phyloP scores from a whole-genome alignment of 495 filamentous ascomycete genomes.

The Podospora australis region DNA sequence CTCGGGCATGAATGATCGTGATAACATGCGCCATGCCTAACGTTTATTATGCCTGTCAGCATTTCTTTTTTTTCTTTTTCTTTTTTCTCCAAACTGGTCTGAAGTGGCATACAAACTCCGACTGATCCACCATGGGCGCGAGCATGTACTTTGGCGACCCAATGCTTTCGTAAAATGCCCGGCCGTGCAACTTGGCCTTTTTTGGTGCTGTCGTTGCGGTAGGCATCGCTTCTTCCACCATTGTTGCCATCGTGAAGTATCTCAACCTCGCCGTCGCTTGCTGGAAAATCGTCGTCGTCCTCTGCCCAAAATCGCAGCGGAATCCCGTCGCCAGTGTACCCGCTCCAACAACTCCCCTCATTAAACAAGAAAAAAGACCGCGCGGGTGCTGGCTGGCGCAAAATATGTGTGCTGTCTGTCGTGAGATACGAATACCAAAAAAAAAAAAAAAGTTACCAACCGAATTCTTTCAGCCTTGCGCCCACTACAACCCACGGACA shows the following conservation, averaged over 20 bases:
- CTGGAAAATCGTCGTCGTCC: too few species aligned
- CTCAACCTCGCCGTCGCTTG: background rate
- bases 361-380: too few species aligned
- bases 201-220: conserved; percentile 15
- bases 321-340: too few species aligned
- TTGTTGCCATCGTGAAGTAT: background rate
- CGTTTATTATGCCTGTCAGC: too few species aligned
- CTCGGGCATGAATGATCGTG: conserved; percentile 76
- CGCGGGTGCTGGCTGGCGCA: too few species aligned
- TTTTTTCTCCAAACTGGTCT: background rate
- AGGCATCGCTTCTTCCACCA: conserved; percentile 1
- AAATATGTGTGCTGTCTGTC: too few species aligned
- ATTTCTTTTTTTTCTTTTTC: background rate
- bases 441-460: too few species aligned
- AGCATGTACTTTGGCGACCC: conserved; percentile 85
- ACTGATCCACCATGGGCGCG: conserved; percentile 97
- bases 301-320: too few species aligned
- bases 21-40: conserved; percentile 92
- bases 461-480: too few species aligned
- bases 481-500: too few species aligned
- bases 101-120: conserved; percentile 72
- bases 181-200: conserved; percentile 67
- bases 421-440: too few species aligned
- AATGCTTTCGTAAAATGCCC: conserved; percentile 88
- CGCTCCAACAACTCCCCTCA: too few species aligned